Conservation (phyloP, 2,329 filamentous ascomycete genomes). For the Paracorniculantispora psalliotae region DNA sequence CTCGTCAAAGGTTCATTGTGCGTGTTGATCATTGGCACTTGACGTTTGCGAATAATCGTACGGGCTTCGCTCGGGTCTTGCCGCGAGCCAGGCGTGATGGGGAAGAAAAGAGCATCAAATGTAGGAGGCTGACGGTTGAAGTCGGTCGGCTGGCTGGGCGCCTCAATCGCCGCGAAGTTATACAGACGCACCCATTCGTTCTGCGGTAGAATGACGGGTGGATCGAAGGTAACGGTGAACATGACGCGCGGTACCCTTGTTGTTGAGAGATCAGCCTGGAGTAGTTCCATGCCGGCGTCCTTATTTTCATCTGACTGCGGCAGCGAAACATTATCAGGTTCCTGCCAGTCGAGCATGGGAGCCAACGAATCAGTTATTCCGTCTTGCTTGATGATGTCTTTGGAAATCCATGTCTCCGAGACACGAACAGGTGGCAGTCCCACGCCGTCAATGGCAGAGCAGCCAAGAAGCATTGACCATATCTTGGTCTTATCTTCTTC, state of each 20-base stretch:
- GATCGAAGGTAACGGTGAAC: constrained; percentile 70
- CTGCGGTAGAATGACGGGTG: constrained; percentile 65
- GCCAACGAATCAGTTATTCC: constrained; percentile 38
- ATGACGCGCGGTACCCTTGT: constrained; percentile 63
- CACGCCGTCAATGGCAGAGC: constrained; percentile 43
- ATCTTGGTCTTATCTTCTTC: constrained; percentile 41
- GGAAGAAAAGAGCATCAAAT: constrained; percentile 56
- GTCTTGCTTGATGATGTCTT: constrained; percentile 55
- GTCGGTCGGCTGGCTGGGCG: constrained; percentile 33
- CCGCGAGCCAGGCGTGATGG: constrained; percentile 41
- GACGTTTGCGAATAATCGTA: constrained; percentile 46
- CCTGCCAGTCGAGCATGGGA: constrained; percentile 62
- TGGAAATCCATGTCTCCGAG: constrained; percentile 69
- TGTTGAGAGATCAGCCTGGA: constrained; percentile 40
- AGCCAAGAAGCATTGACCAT: constrained; percentile 66
- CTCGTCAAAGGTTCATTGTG: constrained; percentile 27
- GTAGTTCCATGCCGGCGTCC: constrained; percentile 48
- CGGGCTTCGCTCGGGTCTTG: constrained; percentile 56
- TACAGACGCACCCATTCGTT: constrained; percentile 59
- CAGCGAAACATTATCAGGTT: constrained; percentile 62
- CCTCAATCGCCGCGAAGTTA: constrained; percentile 46
- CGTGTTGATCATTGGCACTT: constrained; percentile 38
- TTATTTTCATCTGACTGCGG: constrained; percentile 41
- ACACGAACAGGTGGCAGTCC: constrained; percentile 59
- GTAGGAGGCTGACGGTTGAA: constrained; percentile 35